Percentiles rank a stretch among this genome's conserved stretches.
Evolutionary conservation across 352 stramenopile species (phyloP).

Genomic region (Globisporangium lucens): DNA sequence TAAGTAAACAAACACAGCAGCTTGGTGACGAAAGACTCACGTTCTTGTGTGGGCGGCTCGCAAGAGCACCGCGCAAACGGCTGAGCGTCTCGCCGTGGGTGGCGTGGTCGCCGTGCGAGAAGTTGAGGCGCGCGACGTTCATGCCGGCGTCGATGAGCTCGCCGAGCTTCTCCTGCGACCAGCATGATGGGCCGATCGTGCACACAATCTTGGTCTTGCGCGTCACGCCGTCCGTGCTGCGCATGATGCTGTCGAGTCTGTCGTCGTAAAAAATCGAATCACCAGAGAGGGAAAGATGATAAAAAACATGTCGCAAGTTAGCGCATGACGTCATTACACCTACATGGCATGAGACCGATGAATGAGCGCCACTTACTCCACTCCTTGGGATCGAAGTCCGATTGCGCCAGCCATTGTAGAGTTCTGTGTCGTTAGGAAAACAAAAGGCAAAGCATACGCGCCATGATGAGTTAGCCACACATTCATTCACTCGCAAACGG

Average conservation of each 20-base stretch:
- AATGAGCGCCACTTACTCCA: slow-evolving; percentile 29
- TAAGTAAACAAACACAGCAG: background rate
- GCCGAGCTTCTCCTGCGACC: slow-evolving; percentile 92
- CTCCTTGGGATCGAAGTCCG: slow-evolving; percentile 40
- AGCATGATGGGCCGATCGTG: slow-evolving; percentile 89
- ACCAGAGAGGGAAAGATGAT: background rate
- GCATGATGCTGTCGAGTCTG: slow-evolving; percentile 58
- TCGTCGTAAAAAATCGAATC: background rate
- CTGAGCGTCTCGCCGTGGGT: slow-evolving; percentile 70
- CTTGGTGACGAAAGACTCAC: slow-evolving; percentile 17
- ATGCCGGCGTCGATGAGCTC: slow-evolving; percentile 90
- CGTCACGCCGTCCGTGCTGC: slow-evolving; percentile 42
- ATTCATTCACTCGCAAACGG: background rate
- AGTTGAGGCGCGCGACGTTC: slow-evolving; percentile 98
- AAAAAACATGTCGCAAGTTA: slow-evolving; percentile 10
- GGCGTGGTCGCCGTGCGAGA: slow-evolving; percentile 97
- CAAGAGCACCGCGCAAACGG: slow-evolving; percentile 58
- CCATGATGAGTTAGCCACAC: background rate
- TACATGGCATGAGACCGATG: background rate
- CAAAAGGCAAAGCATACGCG: background rate
- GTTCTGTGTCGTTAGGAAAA: background rate
- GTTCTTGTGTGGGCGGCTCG: slow-evolving; percentile 67
- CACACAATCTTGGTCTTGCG: slow-evolving; percentile 92
- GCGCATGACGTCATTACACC: background rate
- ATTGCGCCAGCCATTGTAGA: slow-evolving; percentile 43